Percentiles rank a stretch among this genome's conserved stretches.
phyloP scores from a whole-genome alignment of 257 asterid genomes.

The Marsdenia floribunda region DNA sequence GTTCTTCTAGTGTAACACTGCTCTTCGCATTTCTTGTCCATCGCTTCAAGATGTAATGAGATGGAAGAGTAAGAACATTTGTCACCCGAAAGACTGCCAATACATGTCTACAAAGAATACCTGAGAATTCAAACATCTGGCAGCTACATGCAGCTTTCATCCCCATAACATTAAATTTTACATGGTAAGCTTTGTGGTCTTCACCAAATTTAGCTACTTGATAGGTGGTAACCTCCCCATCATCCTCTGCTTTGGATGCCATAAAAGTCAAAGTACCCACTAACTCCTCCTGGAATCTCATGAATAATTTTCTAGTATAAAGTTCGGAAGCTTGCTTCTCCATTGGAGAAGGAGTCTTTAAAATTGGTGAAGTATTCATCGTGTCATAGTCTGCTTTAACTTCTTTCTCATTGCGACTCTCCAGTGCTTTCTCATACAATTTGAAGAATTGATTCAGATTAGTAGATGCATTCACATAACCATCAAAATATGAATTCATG shows the following conservation, averaged over 20 bases:
- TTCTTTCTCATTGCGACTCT: constrained; percentile 97
- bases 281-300: constrained; percentile 89
- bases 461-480: constrained; percentile 94
- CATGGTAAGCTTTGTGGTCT: constrained; percentile 64
- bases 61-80: constrained; percentile 88
- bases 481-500: constrained; percentile 95
- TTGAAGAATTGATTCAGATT: constrained; percentile 77
- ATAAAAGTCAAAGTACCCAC: constrained; percentile 81
- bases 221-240: constrained; percentile 70
- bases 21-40: constrained; percentile 97
- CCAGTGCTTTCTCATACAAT: constrained; percentile 86
- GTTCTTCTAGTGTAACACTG: constrained; percentile 60
- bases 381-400: constrained; percentile 93
- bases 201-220: constrained; percentile 83
- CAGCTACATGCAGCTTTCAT: constrained; percentile 92
- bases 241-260: constrained; percentile 78
- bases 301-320: constrained; percentile 78
- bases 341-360: constrained; percentile 97
- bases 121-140: constrained; percentile 93
- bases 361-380: constrained; percentile 55
- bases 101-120: constrained; percentile 89
- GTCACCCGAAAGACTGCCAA: constrained; percentile 89
- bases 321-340: constrained; percentile 95
- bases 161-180: constrained; percentile 82
- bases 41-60: constrained; percentile 71